phyloP scores from a whole-genome alignment of 148 eudicot genomes.

The Rhododendron simsii region DNA sequence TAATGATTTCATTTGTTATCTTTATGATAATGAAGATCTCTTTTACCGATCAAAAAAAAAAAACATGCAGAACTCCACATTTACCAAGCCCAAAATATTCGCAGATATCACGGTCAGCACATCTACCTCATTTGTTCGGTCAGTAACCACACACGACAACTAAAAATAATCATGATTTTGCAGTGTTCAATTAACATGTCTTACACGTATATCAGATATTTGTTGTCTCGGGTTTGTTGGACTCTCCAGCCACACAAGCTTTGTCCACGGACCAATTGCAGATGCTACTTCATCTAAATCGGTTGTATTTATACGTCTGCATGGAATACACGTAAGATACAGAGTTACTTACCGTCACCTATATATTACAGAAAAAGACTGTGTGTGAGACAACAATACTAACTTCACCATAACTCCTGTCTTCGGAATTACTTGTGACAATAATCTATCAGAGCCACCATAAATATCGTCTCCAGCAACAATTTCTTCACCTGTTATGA shows the following conservation, averaged over 20 bases:
- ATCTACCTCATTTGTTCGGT: background rate
- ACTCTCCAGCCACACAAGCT: conserved; percentile 98
- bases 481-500: conserved; percentile 72
- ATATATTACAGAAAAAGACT: background rate
- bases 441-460: conserved; percentile 96
- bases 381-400: conserved; percentile 23
- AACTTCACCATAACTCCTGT: conserved; percentile 83
- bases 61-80: background rate
- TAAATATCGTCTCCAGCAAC: conserved; percentile 96
- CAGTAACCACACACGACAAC: background rate
- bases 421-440: conserved; percentile 77
- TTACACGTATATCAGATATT: conserved; percentile 90
- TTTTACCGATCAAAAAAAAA: background rate
- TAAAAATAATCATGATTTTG: background rate
- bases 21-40: background rate
- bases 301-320: conserved; percentile 69
- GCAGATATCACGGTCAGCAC: background rate
- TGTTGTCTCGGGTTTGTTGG: conserved; percentile 97
- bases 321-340: conserved; percentile 6
- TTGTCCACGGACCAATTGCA: conserved; percentile 75
- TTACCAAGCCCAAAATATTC: background rate
- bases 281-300: conserved; percentile 82
- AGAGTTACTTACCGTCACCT: background rate
- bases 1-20: background rate
- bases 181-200: conserved; percentile 9